These are phyloP conservation scores for Talaromyces sp. DNA, from an alignment of 2,329 filamentous ascomycete species.

Conservation along the genomic window DNA sequence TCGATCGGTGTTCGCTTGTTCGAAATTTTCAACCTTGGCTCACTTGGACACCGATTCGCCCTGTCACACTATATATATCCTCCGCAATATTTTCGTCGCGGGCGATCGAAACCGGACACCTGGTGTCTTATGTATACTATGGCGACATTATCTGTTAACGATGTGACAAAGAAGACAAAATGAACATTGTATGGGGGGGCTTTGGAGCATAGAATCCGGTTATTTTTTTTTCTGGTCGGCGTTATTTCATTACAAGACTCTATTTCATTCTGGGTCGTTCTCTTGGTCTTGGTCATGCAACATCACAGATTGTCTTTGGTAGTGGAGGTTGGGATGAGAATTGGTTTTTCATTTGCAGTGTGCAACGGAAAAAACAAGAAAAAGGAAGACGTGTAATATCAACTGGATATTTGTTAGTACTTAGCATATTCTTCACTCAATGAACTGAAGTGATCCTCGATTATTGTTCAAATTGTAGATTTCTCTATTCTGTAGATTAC, in stretches of 20 bases:
- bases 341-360: not conserved
- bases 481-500: not conserved
- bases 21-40: slow-evolving; percentile 1
- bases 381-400: slow-evolving; percentile 14
- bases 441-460: slow-evolving; percentile 16
- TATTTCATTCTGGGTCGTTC: slow-evolving; percentile 16
- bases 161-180: slow-evolving; percentile 13
- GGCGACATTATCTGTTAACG: slow-evolving; percentile 11
- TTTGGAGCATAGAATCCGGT: slow-evolving; percentile 11
- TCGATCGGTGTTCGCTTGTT: slow-evolving; percentile 4
- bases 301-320: slow-evolving; percentile 12
- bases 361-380: not conserved
- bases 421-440: slow-evolving; percentile 9
- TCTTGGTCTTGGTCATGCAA: slow-evolving; percentile 9
- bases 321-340: slow-evolving; percentile 8
- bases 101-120: slow-evolving; percentile 11
- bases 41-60: not conserved
- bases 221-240: slow-evolving; percentile 9
- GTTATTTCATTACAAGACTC: slow-evolving; percentile 11
- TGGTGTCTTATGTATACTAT: slow-evolving; percentile 15
- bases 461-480: slow-evolving; percentile 6
- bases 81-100: slow-evolving; percentile 11
- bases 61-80: not conserved
- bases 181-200: slow-evolving; percentile 10
- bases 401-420: slow-evolving; percentile 14